Evolutionary conservation across 2,329 filamentous ascomycete genomes (phyloP).

Genomic region (Fusarium abutilonis): DNA sequence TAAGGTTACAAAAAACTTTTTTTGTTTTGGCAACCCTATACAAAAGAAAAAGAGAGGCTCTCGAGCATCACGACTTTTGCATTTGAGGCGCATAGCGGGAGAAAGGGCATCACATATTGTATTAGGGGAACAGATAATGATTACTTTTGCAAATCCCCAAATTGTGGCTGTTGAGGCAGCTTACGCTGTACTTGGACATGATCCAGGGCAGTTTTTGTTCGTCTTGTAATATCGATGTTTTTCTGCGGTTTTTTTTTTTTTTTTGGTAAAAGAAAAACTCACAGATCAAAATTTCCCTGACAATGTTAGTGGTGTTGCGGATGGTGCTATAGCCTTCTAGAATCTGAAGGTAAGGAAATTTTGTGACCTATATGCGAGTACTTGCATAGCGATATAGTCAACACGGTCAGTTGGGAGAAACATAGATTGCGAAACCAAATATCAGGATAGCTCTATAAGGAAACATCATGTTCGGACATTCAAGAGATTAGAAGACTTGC

Average conservation of each 20-base stretch:
- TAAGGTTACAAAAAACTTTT: slow-evolving; percentile 13
- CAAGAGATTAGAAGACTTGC: no score
- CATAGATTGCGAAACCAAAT: no score
- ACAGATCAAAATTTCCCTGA: slow-evolving; percentile 30
- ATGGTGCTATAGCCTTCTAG: not conserved
- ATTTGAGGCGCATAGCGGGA: slow-evolving; percentile 48
- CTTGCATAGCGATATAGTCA: no score
- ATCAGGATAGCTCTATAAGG: no score
- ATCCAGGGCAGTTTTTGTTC: slow-evolving; percentile 9
- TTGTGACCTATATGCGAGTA: no score
- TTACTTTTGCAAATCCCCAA: slow-evolving; percentile 20
- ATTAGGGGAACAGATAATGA: slow-evolving; percentile 18
- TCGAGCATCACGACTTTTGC: slow-evolving; percentile 26
- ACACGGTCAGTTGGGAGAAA: no score
- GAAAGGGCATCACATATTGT: slow-evolving; percentile 35
- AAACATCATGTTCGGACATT: no score
- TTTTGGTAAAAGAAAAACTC: slow-evolving; percentile 38
- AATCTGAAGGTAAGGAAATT: no score
- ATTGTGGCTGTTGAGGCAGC: slow-evolving; percentile 26
- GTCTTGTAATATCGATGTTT: slow-evolving; percentile 38
- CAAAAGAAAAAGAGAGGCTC: not conserved
- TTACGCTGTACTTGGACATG: slow-evolving; percentile 31
- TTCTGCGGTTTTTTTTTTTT: no score
- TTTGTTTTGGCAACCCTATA: not conserved
- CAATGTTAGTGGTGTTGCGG: not conserved